Evolutionary conservation across 2,329 filamentous ascomycete species (phyloP), one percentile per base, ranked within the genome.

Genomic region (Tetracladium maxilliforme): DNA sequence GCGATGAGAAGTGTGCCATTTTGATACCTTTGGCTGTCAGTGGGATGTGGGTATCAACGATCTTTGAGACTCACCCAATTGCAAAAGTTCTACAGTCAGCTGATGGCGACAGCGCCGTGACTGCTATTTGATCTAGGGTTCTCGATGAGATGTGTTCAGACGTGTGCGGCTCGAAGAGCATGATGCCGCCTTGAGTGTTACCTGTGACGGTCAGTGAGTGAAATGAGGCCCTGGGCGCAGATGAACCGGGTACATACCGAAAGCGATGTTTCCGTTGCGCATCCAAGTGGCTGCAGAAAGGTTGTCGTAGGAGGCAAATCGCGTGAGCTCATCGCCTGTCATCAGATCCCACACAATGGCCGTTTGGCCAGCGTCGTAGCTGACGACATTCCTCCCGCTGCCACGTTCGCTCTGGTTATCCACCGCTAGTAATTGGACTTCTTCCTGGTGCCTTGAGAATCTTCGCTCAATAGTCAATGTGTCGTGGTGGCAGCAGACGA

Each of bases 301-400:
- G 36, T 80, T 70, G 43, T 92, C 83, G 43, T 92, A 94, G 0
- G 86, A 90, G 14, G 77, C 75, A 54, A 95, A 95, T n/a, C 86
- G 70, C 19, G 87, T 75, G 30, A 94, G 67, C 50, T 94, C 84
- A 31, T 84, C 74, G 24, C 90, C 90, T 0, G 83, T 92, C 55
- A 92, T 72, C 32, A 94, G 63, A 52, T 98, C 87, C 90, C 90
- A 98, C 6, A 95, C 82, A 44, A 95, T 93, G 4, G 86, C 83
- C 2, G 82, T 93, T 49, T 87, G 81, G 19, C 82, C 77, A 11
- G 70, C 69, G 58, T 98, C 90, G 43, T 93, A 94, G 54, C 84
- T 95, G 33, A 93, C 82, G 3, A 92, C 84, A 31, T 92, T 55
- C 34, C 86, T 66, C 15, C 87, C 90, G 1, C 77, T 75, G 4